A percentile compares a stretch with the other conserved stretches of the same genome.
Conservation (phyloP, 805 yeast species). For the Candida mattraensis region DNA sequence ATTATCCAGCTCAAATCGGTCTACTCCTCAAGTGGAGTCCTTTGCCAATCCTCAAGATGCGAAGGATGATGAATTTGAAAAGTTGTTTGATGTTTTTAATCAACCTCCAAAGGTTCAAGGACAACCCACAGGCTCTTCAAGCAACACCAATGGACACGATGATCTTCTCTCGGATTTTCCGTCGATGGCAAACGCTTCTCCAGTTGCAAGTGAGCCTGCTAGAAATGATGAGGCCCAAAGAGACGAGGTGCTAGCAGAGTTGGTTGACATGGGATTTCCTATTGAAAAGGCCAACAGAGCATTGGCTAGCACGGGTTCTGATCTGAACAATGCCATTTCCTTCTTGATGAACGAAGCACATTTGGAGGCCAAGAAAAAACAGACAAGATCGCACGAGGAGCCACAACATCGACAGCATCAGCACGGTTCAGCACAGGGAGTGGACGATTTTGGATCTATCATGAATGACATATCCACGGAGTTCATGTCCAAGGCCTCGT, state of each 20-base stretch:
- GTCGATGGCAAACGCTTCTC: too few relatives aligned
- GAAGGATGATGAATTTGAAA: slow-evolving; percentile 20
- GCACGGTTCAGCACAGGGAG: not conserved
- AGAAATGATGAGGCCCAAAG: slow-evolving; percentile 13
- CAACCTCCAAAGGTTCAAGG: slow-evolving; percentile 10
- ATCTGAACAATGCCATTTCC: slow-evolving; percentile 65
- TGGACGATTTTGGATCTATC: slow-evolving; percentile 38
- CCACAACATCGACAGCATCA: slow-evolving; percentile 4
- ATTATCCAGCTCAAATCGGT: slow-evolving; percentile 12
- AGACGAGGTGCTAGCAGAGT: slow-evolving; percentile 61
- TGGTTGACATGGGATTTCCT: slow-evolving; percentile 79
- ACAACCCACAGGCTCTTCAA: not conserved
- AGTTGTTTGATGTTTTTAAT: slow-evolving; percentile 23
- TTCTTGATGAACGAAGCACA: slow-evolving; percentile 63
- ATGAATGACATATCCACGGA: slow-evolving; percentile 57
- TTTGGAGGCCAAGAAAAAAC: slow-evolving; percentile 24
- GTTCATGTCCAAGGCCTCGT: slow-evolving; percentile 58
- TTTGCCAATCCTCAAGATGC: not conserved
- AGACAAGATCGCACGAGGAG: not conserved
- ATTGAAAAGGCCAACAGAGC: slow-evolving; percentile 61
- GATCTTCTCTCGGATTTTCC: too few relatives aligned
- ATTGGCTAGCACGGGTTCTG: slow-evolving; percentile 47
- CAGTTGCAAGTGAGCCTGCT: too few relatives aligned
- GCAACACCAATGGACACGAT: slow-evolving; percentile 1
- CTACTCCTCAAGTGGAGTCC: slow-evolving; percentile 6